Conservation (phyloP, 208 protist genomes). For the Crithidia expoeki region DNA sequence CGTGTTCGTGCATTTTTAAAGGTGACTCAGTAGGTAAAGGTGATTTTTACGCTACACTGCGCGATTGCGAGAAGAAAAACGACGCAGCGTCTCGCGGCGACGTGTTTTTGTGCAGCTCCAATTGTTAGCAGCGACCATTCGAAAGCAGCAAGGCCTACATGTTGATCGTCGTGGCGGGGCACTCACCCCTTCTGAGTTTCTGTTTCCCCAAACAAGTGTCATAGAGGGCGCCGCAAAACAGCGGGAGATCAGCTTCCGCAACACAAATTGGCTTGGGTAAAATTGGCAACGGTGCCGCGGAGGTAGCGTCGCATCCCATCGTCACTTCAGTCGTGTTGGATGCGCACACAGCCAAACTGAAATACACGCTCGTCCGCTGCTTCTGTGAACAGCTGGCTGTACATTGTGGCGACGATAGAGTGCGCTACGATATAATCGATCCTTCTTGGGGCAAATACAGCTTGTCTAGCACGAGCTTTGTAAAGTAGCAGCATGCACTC, state of each 20-base stretch:
- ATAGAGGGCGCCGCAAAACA: not conserved
- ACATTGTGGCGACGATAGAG: too few species aligned
- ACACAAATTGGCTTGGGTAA: too few species aligned
- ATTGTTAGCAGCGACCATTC: not conserved
- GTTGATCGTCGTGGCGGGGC: too few species aligned
- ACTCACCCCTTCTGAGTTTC: not conserved
- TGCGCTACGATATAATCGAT: too few species aligned
- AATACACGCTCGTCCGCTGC: too few species aligned
- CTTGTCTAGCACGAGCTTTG: conserved; percentile 4
- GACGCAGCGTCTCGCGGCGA: conserved; percentile 5
- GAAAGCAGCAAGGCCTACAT: too few species aligned
- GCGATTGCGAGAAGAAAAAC: not conserved
- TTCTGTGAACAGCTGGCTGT: too few species aligned
- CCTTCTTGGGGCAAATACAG: too few species aligned
- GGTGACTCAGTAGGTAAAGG: not conserved
- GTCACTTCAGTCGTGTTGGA: not conserved
- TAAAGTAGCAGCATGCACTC: conserved; percentile 25
- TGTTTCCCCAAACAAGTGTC: not conserved
- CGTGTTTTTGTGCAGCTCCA: conserved; percentile 5
- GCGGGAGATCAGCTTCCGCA: too few species aligned
- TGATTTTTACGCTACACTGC: not conserved
- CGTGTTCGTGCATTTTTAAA: not conserved
- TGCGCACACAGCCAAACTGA: not conserved
- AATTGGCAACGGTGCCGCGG: not conserved
- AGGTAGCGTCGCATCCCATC: not conserved